Evolutionary conservation across 805 yeast genomes (phyloP).

Genomic region (Starmerella powellii): DNA sequence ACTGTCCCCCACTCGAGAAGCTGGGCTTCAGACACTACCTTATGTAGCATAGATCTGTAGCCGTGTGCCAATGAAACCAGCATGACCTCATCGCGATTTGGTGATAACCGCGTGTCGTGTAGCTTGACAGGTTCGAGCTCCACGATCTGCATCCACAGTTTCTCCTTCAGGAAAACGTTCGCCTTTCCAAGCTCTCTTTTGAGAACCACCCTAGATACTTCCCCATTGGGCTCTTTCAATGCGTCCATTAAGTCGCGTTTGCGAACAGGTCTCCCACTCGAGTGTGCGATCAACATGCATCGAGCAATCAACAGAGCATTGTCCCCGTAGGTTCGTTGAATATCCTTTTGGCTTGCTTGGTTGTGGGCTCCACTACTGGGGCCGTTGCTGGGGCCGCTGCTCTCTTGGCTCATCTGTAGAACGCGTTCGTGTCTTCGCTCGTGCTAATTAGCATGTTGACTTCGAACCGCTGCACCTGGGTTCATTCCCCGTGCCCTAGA

Average conservation of each 20-base stretch:
- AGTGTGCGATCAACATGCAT: constrained; percentile 1
- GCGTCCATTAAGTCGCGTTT: constrained; percentile 3
- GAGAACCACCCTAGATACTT: neutral
- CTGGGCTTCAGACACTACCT: neutral
- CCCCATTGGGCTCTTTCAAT: neutral
- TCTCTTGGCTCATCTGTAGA: too few species aligned
- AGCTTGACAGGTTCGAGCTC: constrained; percentile 1
- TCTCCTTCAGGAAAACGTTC: neutral
- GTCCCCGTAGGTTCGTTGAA: neutral
- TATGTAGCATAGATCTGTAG: neutral
- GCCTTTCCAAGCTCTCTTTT: neutral
- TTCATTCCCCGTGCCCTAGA: too few species aligned
- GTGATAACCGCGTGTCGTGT: neutral
- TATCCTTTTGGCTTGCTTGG: neutral
- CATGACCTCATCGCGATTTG: constrained; percentile 5
- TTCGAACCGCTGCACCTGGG: too few species aligned
- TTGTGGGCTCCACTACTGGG: neutral
- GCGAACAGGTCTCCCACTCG: neutral
- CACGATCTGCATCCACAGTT: constrained; percentile 2
- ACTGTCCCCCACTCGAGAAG: constrained; percentile 7
- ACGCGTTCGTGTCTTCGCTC: too few species aligned
- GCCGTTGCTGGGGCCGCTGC: too few species aligned
- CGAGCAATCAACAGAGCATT: constrained; percentile 6
- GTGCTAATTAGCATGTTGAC: neutral
- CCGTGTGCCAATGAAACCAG: neutral